Evolutionary conservation across 2,329 filamentous ascomycete genomes (phyloP).

Genomic region (Trichoderma polysporum): DNA sequence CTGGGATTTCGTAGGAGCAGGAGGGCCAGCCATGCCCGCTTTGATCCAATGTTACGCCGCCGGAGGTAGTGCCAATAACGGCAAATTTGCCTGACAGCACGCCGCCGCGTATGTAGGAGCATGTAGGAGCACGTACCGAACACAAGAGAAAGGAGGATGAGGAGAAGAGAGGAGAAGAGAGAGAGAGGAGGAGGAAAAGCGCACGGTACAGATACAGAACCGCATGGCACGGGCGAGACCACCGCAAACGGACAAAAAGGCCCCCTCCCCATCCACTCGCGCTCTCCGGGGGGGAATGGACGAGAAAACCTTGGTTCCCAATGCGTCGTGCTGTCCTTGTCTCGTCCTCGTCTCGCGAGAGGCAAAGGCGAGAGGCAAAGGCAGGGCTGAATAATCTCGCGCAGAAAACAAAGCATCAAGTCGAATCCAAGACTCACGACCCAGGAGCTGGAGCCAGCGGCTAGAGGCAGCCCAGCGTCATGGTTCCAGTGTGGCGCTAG

Average conservation of each 20-base stretch:
- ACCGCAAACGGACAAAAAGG: slow-evolving; percentile 10
- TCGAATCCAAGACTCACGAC: neutral
- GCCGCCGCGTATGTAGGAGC: slow-evolving; percentile 15
- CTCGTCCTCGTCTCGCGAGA: neutral
- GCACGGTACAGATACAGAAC: slow-evolving; percentile 7
- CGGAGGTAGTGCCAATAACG: slow-evolving; percentile 22
- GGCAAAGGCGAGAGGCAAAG: neutral
- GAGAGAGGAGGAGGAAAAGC: neutral
- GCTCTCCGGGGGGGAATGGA: neutral
- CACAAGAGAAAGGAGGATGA: neutral
- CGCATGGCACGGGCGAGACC: slow-evolving; percentile 10
- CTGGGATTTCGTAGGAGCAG: no score
- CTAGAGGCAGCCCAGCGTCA: slow-evolving; percentile 30
- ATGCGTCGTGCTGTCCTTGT: neutral
- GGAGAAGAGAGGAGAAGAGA: neutral
- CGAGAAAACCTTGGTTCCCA: neutral
- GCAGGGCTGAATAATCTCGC: neutral
- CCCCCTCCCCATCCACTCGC: neutral
- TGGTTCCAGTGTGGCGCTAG: slow-evolving; percentile 35
- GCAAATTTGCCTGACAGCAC: slow-evolving; percentile 17
- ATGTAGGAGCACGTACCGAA: neutral
- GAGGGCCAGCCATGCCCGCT: neutral
- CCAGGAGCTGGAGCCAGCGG: slow-evolving; percentile 19
- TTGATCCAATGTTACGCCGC: slow-evolving; percentile 20
- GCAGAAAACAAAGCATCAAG: neutral